Percentiles rank a stretch among this genome's conserved stretches.
Conservation (phyloP, 208 protist genomes). For the Porcisia hertigi region DNA sequence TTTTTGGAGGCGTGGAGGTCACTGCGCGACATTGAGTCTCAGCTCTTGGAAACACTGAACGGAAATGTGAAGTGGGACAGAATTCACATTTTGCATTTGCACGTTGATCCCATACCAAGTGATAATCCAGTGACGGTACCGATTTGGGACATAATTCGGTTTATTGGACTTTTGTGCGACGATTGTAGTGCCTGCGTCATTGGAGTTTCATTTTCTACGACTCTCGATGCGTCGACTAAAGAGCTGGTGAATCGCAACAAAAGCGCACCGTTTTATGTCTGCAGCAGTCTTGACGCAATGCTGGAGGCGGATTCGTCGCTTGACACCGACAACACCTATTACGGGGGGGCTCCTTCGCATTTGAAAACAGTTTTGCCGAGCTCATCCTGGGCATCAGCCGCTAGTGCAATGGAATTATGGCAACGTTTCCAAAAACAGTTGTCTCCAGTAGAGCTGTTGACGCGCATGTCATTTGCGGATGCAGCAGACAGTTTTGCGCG, state of each 20-base stretch:
- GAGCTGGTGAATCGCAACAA: conserved; percentile 33
- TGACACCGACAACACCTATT: conserved; percentile 39
- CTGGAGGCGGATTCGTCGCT: conserved; percentile 32
- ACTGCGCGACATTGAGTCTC: conserved; percentile 35
- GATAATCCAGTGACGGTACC: conserved; percentile 26
- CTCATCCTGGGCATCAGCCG: conserved; percentile 28
- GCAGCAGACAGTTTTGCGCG: conserved; percentile 68
- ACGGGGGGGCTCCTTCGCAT: conserved; percentile 53
- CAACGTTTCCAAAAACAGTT: conserved; percentile 28
- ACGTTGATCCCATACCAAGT: conserved; percentile 32
- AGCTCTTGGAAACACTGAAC: conserved; percentile 40
- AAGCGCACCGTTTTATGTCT: conserved; percentile 55
- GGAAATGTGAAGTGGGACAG: conserved; percentile 48
- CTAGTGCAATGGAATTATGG: conserved; percentile 39
- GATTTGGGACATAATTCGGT: conserved; percentile 60
- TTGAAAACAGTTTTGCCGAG: conserved; percentile 35
- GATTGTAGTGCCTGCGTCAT: conserved; percentile 47
- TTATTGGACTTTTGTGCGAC: conserved; percentile 57
- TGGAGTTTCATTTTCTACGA: conserved; percentile 56
- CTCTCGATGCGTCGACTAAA: conserved; percentile 20
- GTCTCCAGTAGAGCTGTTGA: conserved; percentile 45
- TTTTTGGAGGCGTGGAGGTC: conserved; percentile 39
- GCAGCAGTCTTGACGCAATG: conserved; percentile 43
- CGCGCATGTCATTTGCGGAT: conserved; percentile 57
- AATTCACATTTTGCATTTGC: conserved; percentile 53